Percentiles rank a stretch among this genome's conserved stretches.
Evolutionary conservation across 1,284 basidiomycete genomes (phyloP).

Genomic region (Moniliophthora roreri): DNA sequence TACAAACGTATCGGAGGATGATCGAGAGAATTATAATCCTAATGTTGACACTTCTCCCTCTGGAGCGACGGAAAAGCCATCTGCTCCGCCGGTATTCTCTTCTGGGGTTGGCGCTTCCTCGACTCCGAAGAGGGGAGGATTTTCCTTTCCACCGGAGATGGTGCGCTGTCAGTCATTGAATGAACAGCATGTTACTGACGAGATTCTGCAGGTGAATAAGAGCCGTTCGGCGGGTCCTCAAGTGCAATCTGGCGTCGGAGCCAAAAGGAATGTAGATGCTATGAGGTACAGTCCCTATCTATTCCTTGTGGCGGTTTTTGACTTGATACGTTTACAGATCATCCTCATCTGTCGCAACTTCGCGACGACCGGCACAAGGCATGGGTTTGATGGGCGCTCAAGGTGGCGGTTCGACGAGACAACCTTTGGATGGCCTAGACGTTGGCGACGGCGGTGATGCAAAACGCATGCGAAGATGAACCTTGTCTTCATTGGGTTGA

Average conservation of each 20-base stretch:
- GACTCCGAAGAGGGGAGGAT: conserved; percentile 9
- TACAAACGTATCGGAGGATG: not conserved
- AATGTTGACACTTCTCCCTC: not conserved
- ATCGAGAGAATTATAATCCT: not conserved
- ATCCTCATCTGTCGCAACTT: not conserved
- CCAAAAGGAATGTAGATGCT: conserved; percentile 13
- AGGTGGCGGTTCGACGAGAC: conserved; percentile 20
- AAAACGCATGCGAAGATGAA: conserved; percentile 47
- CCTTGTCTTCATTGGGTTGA: no score
- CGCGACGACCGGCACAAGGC: conserved; percentile 28
- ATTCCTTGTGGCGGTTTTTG: not conserved
- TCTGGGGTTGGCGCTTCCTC: not conserved
- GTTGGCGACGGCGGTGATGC: conserved; percentile 42
- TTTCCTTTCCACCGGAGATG: conserved; percentile 12
- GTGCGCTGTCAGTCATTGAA: not conserved
- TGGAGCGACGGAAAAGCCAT: not conserved
- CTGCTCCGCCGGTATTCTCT: conserved; percentile 1
- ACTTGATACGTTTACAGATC: conserved; percentile 1
- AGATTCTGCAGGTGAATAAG: not conserved
- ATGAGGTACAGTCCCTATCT: conserved; percentile 6
- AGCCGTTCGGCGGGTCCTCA: conserved; percentile 1
- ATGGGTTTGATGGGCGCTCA: conserved; percentile 44
- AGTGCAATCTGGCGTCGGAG: conserved; percentile 1
- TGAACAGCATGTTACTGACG: not conserved
- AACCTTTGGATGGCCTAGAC: conserved; percentile 40